phyloP scores from a whole-genome alignment of 2,329 filamentous ascomycete genomes.

The Aspergillus latus region DNA sequence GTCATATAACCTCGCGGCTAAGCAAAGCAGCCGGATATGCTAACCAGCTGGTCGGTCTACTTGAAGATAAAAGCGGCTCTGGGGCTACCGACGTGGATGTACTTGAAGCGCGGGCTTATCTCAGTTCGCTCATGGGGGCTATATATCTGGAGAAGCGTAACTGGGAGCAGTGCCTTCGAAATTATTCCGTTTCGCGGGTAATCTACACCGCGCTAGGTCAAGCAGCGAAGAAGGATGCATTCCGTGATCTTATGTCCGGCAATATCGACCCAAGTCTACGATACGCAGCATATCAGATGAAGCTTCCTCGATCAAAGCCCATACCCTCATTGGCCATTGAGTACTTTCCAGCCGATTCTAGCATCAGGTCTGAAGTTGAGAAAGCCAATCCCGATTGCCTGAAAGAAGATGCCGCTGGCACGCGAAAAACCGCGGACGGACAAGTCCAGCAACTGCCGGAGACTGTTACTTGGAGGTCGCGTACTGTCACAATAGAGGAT shows the following conservation, averaged over 20 bases:
- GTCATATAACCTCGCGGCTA: constrained; percentile 84
- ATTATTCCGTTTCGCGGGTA: constrained; percentile 73
- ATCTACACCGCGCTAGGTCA: constrained; percentile 76
- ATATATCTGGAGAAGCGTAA: constrained; percentile 82
- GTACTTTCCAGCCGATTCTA: constrained; percentile 66
- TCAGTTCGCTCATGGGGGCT: constrained; percentile 71
- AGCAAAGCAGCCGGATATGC: constrained; percentile 75
- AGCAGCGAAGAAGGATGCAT: constrained; percentile 68
- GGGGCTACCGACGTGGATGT: constrained; percentile 69
- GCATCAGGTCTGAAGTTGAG: constrained; percentile 67
- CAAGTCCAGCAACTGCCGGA: constrained; percentile 59
- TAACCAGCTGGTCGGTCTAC: constrained; percentile 63
- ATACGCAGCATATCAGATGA: constrained; percentile 89
- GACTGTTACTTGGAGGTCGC: constrained; percentile 79
- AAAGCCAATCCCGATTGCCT: constrained; percentile 68
- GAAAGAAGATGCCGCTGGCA: constrained; percentile 55
- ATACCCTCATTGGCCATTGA: constrained; percentile 76
- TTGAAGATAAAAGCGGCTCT: constrained; percentile 63
- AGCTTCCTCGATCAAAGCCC: constrained; percentile 80
- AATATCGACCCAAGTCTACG: constrained; percentile 91
- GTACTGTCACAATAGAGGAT: constrained; percentile 86
- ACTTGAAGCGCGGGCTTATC: constrained; percentile 84
- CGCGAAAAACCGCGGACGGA: constrained; percentile 48
- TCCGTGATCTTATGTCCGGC: constrained; percentile 79
- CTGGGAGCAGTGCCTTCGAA: constrained; percentile 76